A percentile compares a stretch with the other conserved stretches of the same genome.
phyloP scores from a whole-genome alignment of 2,329 filamentous ascomycete genomes.

The Diatrype stigma region DNA sequence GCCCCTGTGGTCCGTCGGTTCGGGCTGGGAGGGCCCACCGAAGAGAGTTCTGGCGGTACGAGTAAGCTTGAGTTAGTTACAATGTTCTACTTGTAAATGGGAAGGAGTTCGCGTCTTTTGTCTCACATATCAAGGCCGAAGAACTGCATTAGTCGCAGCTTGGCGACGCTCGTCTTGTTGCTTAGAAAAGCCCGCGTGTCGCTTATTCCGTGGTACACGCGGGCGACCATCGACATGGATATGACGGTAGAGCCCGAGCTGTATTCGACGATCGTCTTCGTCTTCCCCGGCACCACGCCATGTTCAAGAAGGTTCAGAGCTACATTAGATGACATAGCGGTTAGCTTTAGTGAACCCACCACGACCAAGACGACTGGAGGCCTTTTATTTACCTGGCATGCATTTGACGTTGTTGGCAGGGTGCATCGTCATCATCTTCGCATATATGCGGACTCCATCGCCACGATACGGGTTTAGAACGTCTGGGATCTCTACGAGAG shows the following conservation, averaged over 20 bases:
- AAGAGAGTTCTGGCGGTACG: slow-evolving; percentile 52
- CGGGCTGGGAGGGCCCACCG: slow-evolving; percentile 55
- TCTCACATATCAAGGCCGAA: slow-evolving; percentile 51
- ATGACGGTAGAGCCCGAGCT: slow-evolving; percentile 61
- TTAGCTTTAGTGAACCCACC: slow-evolving; percentile 1
- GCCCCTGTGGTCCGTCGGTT: slow-evolving; percentile 49
- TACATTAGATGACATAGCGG: slow-evolving; percentile 13
- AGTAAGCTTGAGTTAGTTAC: too few species aligned
- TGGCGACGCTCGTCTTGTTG: slow-evolving; percentile 53
- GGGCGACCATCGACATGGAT: slow-evolving; percentile 52
- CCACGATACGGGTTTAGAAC: slow-evolving; percentile 52
- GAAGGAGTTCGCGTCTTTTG: too few species aligned
- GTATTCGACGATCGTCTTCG: slow-evolving; percentile 51
- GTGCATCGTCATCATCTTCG: slow-evolving; percentile 63
- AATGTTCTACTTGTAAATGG: too few species aligned
- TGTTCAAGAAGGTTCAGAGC: slow-evolving; percentile 48
- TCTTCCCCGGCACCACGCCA: slow-evolving; percentile 37
- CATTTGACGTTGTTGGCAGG: slow-evolving; percentile 63
- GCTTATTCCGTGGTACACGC: slow-evolving; percentile 45
- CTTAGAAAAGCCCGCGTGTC: slow-evolving; percentile 53
- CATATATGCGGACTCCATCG: slow-evolving; percentile 59
- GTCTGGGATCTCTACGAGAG: slow-evolving; percentile 57
- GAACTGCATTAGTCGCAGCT: slow-evolving; percentile 54
- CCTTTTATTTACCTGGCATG: slow-evolving; percentile 44
- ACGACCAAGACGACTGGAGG: neutral